Evolutionary conservation across 179 eudicot species (phyloP).

Genomic region (Camellia oleifera): DNA sequence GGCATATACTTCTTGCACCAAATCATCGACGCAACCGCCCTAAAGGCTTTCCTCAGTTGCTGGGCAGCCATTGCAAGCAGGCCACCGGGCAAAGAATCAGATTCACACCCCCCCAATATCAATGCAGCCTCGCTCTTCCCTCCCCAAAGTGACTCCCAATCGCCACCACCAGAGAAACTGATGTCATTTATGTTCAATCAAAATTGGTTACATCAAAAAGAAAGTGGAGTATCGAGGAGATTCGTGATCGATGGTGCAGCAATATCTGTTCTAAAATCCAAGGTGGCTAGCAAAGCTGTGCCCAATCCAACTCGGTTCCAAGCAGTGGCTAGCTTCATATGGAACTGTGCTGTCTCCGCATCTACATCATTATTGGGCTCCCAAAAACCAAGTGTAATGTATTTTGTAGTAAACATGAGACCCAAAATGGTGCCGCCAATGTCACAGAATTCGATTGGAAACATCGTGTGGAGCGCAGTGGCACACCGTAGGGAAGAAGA

Average conservation of each 20-base stretch:
- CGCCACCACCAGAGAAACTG: too few species aligned
- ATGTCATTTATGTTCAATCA: background rate
- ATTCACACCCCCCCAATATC: background rate
- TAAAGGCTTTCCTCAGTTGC: background rate
- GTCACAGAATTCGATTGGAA: constrained; percentile 12
- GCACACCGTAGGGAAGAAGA: background rate
- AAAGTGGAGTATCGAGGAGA: background rate
- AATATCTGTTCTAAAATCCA: constrained; percentile 4
- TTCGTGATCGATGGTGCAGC: constrained; percentile 14
- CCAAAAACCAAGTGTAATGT: background rate
- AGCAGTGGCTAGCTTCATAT: background rate
- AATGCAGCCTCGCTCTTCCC: background rate
- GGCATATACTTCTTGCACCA: background rate
- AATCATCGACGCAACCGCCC: background rate
- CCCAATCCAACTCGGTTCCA: constrained; percentile 15
- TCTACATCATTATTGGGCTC: background rate
- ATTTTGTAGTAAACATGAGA: constrained; percentile 13
- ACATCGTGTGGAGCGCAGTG: constrained; percentile 6
- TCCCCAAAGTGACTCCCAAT: background rate
- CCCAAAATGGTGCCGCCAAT: constrained; percentile 11
- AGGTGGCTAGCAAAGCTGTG: constrained; percentile 8
- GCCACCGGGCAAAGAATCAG: background rate
- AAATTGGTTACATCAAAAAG: background rate
- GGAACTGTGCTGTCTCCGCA: background rate
- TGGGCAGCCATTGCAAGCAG: background rate